These are phyloP conservation scores for Withania somnifera DNA, from an alignment of 305 asterid species.

Conservation along the genomic window DNA sequence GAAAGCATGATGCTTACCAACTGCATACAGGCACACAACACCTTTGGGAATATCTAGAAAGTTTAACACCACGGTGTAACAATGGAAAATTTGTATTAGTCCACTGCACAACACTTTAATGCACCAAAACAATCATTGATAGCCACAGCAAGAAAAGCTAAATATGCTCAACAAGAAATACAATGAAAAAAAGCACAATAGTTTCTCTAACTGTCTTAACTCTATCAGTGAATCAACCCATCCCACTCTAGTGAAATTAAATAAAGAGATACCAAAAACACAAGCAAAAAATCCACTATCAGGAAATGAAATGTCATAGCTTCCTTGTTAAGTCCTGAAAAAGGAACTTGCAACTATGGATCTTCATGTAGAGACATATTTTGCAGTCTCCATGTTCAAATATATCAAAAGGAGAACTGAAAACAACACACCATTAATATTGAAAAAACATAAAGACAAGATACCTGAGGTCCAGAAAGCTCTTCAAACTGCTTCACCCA, in stretches of 20 bases:
- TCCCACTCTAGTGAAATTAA: neutral
- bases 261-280: no score
- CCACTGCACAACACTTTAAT: neutral
- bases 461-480: constrained; percentile 72
- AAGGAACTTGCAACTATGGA: neutral
- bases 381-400: neutral
- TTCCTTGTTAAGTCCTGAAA: neutral
- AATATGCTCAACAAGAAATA: neutral
- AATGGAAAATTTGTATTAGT: neutral
- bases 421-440: neutral
- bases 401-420: neutral
- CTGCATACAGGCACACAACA: neutral
- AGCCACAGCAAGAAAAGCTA: neutral
- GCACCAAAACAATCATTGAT: neutral
- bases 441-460: neutral
- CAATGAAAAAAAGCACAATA: neutral
- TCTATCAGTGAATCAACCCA: neutral
- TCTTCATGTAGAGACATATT: neutral
- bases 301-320: neutral
- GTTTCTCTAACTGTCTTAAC: neutral
- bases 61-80: neutral
- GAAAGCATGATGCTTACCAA: neutral
- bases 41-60: neutral
- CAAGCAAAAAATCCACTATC: no score
- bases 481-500: constrained; percentile 96